A percentile compares a stretch with the other conserved stretches of the same genome.
Evolutionary conservation across 2,329 filamentous ascomycete species (phyloP).

Genomic region (Diaporthe longicolla): DNA sequence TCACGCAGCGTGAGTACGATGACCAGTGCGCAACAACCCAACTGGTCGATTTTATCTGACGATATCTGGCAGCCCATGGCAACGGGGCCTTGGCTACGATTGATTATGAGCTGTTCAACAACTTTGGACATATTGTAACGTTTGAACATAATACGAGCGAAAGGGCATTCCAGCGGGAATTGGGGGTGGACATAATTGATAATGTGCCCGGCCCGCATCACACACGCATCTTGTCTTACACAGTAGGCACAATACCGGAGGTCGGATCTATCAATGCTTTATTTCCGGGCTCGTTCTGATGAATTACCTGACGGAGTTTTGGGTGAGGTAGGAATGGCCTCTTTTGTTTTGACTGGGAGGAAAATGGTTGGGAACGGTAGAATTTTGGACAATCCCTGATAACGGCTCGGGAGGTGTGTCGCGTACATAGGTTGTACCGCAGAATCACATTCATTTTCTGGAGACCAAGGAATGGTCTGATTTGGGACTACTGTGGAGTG

Average conservation of each 20-base stretch:
- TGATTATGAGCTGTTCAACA: slow-evolving; percentile 41
- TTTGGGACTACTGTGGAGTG: neutral
- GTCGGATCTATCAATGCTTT: neutral
- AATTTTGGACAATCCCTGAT: slow-evolving; percentile 29
- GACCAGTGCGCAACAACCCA: neutral
- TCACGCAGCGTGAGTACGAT: slow-evolving; percentile 60
- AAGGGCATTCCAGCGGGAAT: neutral
- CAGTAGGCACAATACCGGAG: slow-evolving; percentile 14
- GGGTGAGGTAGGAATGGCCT: neutral
- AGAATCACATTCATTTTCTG: slow-evolving; percentile 21
- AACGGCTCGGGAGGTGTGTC: slow-evolving; percentile 7
- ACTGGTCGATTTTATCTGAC: slow-evolving; percentile 45
- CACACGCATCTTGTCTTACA: neutral
- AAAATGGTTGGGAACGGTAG: slow-evolving; percentile 27
- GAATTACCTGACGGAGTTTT: slow-evolving; percentile 34
- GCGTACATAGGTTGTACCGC: slow-evolving; percentile 27
- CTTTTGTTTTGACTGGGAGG: slow-evolving; percentile 15
- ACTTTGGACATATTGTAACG: slow-evolving; percentile 19
- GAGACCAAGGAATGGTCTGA: neutral
- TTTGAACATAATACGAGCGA: slow-evolving; percentile 32
- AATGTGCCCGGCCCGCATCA: slow-evolving; percentile 29
- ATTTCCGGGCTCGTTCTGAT: slow-evolving; percentile 17
- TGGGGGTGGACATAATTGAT: slow-evolving; percentile 23
- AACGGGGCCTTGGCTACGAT: slow-evolving; percentile 70
- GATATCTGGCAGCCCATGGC: slow-evolving; percentile 62